Evolutionary conservation across 768 basidiomycete genomes (phyloP).

Genomic region (Lactifluus subvellereus): DNA sequence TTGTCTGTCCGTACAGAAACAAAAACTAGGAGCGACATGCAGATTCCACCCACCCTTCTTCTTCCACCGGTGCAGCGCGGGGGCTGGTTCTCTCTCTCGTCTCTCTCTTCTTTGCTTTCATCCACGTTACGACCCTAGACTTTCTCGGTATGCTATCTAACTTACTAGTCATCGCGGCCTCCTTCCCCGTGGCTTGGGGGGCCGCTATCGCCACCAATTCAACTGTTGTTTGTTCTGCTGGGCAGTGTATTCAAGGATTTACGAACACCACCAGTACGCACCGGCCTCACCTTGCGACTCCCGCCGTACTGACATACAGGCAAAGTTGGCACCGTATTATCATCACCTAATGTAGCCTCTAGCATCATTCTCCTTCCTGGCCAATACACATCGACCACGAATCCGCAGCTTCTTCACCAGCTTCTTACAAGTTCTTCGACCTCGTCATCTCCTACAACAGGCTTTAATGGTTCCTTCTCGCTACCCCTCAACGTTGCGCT

Average conservation of each 20-base stretch:
- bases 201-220: conserved; percentile 30
- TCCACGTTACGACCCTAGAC: conserved; percentile 3
- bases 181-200: not conserved
- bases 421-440: conserved; percentile 61
- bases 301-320: not conserved
- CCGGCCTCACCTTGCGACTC: conserved; percentile 28
- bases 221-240: conserved; percentile 75
- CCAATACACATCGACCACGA: conserved; percentile 65
- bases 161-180: conserved; percentile 7
- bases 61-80: conserved; percentile 4
- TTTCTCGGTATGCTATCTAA: conserved; percentile 11
- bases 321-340: conserved; percentile 65
- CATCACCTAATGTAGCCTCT: conserved; percentile 46
- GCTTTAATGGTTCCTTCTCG: conserved; percentile 57
- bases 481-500: conserved; percentile 66
- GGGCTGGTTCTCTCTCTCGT: conserved; percentile 2
- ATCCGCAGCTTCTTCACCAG: conserved; percentile 65
- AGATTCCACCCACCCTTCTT: not conserved
- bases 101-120: conserved; percentile 1
- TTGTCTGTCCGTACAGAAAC: conserved; percentile 9
- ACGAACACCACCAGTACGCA: conserved; percentile 61
- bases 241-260: conserved; percentile 79
- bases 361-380: conserved; percentile 66
- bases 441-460: conserved; percentile 50
- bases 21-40: not conserved